Evolutionary conservation across 2,329 filamentous ascomycete genomes (phyloP).

Genomic region (Hansfordia pulvinata): DNA sequence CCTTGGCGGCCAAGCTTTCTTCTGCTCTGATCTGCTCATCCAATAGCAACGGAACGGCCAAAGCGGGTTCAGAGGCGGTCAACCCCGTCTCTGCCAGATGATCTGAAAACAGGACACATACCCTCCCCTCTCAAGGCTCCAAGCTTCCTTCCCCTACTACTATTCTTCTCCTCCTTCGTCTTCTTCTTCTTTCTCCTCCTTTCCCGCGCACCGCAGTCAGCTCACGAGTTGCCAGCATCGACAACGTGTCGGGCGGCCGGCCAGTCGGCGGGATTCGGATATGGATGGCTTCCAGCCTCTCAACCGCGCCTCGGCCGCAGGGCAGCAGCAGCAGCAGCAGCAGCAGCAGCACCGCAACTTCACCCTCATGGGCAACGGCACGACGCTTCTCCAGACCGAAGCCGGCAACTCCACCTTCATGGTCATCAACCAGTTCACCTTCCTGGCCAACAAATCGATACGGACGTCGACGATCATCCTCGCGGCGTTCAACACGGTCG

Average conservation of each 20-base stretch:
- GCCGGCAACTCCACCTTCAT: constrained; percentile 26
- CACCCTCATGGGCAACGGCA: constrained; percentile 9
- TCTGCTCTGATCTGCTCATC: too few relatives aligned
- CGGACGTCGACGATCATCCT: constrained; percentile 49
- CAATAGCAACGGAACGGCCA: too few relatives aligned
- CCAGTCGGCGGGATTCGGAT: too few relatives aligned
- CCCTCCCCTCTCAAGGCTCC: background rate
- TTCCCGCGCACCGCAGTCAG: constrained; percentile 3
- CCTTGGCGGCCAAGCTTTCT: too few relatives aligned
- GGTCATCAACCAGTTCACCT: constrained; percentile 35
- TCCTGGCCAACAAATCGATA: constrained; percentile 40
- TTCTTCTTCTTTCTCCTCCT: constrained; percentile 5
- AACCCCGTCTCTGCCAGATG: too few relatives aligned
- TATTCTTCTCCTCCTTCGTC: constrained; percentile 10
- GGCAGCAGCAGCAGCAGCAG: background rate
- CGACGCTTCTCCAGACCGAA: too few relatives aligned
- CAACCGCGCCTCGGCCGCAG: background rate
- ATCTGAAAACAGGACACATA: too few relatives aligned
- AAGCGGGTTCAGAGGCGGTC: too few relatives aligned
- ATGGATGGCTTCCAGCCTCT: too few relatives aligned
- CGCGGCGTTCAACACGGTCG: constrained; percentile 45
- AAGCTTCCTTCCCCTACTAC: constrained; percentile 8
- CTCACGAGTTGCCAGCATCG: constrained; percentile 5
- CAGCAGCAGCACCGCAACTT: constrained; percentile 1
- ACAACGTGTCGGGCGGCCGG: too few relatives aligned